Conservation (phyloP, 1,139 yeast genomes). For the Spencermartinsiella ligniputridi region DNA sequence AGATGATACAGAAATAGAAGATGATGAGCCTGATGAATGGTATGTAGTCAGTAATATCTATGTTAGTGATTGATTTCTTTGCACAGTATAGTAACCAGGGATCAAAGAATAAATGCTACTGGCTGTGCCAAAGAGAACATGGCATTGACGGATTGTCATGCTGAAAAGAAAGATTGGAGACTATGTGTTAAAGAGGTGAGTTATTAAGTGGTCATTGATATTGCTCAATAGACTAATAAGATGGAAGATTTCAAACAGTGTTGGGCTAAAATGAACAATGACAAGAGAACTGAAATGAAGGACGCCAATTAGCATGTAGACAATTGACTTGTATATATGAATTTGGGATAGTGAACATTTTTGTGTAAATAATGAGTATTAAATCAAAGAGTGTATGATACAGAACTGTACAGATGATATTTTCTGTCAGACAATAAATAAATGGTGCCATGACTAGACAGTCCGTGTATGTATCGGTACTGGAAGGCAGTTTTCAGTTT, state of each 20-base stretch:
- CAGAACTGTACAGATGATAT: too few species aligned
- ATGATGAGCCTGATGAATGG: conserved; percentile 62
- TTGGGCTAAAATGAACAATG: conserved; percentile 59
- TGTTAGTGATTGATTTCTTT: not conserved
- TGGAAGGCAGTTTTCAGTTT: too few species aligned
- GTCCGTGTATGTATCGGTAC: too few species aligned
- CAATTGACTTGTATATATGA: too few species aligned
- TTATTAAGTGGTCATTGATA: conserved; percentile 3
- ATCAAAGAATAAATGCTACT: conserved; percentile 59
- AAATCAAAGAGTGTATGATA: too few species aligned
- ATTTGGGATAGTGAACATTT: too few species aligned
- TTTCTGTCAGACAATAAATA: too few species aligned
- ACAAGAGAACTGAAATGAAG: conserved; percentile 39
- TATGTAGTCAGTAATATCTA: conserved; percentile 13
- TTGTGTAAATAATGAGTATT: too few species aligned
- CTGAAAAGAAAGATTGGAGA: conserved; percentile 73
- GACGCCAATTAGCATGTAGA: too few species aligned
- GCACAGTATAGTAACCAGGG: conserved; percentile 38
- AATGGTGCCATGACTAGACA: too few species aligned
- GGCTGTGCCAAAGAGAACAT: conserved; percentile 68
- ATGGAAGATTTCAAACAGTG: conserved; percentile 65
- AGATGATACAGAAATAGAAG: too few species aligned
- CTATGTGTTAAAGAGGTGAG: conserved; percentile 52
- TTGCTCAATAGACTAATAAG: conserved; percentile 24
- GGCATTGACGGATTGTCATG: conserved; percentile 61